These are phyloP conservation scores for Microascus cirrosus DNA, from an alignment of 2,329 filamentous ascomycete genomes.

Conservation along the genomic window DNA sequence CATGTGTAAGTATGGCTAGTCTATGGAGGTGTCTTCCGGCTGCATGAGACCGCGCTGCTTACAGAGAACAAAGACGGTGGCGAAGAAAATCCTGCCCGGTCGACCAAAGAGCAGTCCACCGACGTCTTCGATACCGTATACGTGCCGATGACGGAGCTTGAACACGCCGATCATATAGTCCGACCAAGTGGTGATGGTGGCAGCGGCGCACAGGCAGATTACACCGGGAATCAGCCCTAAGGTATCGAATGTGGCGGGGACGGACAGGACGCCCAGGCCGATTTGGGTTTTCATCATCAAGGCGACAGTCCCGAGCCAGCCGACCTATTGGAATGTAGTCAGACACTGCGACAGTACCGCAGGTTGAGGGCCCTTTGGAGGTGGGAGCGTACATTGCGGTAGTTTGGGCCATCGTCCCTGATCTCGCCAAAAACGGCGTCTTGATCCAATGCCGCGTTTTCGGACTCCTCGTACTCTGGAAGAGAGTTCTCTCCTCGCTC, in stretches of 20 bases:
- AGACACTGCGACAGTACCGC: neutral
- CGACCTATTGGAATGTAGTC: conserved; percentile 20
- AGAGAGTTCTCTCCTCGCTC: neutral
- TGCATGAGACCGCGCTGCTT: neutral
- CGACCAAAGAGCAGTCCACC: conserved; percentile 35
- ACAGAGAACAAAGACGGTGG: conserved; percentile 21
- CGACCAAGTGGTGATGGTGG: conserved; percentile 33
- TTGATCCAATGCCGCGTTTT: conserved; percentile 6
- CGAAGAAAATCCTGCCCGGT: conserved; percentile 29
- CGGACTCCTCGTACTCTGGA: neutral
- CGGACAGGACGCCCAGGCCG: conserved; percentile 35
- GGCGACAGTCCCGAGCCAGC: conserved; percentile 28
- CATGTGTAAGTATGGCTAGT: conserved; percentile 3
- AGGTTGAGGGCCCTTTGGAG: neutral
- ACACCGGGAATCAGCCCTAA: conserved; percentile 37
- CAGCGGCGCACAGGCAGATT: conserved; percentile 26
- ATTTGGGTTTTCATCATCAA: conserved; percentile 34
- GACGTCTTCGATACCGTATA: conserved; percentile 41
- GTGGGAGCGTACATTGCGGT: conserved; percentile 14
- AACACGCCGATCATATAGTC: conserved; percentile 36
- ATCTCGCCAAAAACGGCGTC: conserved; percentile 20
- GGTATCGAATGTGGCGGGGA: conserved; percentile 30
- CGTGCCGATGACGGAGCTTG: conserved; percentile 34
- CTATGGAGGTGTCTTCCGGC: neutral
- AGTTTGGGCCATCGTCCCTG: conserved; percentile 17